Evolutionary conservation across 2,329 filamentous ascomycete genomes (phyloP).

Genomic region (Trichophyton equinum): DNA sequence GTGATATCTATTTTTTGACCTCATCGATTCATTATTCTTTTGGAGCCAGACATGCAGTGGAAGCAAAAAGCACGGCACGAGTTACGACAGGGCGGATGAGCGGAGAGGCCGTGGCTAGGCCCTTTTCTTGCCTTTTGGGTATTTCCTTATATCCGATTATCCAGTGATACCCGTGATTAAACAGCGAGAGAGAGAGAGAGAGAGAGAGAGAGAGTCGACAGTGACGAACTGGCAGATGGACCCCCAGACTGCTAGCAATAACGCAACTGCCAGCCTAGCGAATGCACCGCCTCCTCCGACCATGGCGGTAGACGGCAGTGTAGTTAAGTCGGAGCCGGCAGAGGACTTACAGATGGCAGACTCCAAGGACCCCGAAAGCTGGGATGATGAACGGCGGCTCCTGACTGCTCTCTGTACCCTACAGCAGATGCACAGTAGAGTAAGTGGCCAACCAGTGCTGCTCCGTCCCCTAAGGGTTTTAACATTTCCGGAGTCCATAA

Average conservation of each 20-base stretch:
- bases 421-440: conserved; percentile 26
- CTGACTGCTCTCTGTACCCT: conserved; percentile 30
- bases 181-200: not conserved
- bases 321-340: not conserved
- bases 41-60: not conserved
- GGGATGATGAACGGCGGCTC: conserved; percentile 27
- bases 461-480: too few relatives aligned
- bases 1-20: not conserved
- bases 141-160: too few relatives aligned
- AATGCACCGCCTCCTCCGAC: not conserved
- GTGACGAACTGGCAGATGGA: not conserved
- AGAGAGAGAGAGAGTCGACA: not conserved
- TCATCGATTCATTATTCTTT: not conserved
- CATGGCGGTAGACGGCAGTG: not conserved
- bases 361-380: conserved; percentile 8
- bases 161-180: not conserved
- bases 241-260: not conserved
- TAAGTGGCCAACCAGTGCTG: not conserved
- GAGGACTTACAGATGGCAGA: not conserved
- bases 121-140: not conserved
- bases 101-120: not conserved
- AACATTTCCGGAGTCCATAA: too few relatives aligned
- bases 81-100: not conserved
- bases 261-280: not conserved
- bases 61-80: not conserved